Base-by-base conservation (phyloP, 2,329 filamentous ascomycete species). In the Neofusicoccum laricinum region DNA sequence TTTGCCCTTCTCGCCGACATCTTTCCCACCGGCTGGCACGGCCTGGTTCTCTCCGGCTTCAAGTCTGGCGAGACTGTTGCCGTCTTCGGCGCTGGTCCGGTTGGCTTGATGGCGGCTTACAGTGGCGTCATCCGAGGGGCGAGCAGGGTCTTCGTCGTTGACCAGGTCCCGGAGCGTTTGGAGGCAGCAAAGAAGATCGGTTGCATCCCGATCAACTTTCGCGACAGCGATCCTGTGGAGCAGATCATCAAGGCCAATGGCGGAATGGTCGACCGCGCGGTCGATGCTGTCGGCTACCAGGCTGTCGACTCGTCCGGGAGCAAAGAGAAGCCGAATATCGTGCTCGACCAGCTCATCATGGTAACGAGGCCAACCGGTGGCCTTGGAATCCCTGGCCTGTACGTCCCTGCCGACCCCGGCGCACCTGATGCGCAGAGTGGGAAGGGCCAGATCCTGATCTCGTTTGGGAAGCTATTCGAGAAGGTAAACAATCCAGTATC, bases 391-490 rank as follows among this genome's bases (percentile, higher is more conserved):
- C 85, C 85, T 3, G 85, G 85, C 0, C 77, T 86, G 2, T 85
- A 78, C 64, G 78, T 80, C 0, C 78, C 85, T 15, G 78, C 78
- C 53, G 85, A 90, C 66, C 87, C 87, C 14, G 87, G 87, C 51
- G 87, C 87, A 36, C 83, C 86, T 1, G 87, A 90, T 66, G 81
- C 80, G 61, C 82, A 86, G 48, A 80, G 82, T 17, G 84, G 81
- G n/a, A 86, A 88, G 69, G 87, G 87, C 0, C 85, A 87, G 80
- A 85, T 90, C 62, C 78, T 86, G 66, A 78, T 89, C 32, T 86
- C 83, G 62, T 90, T 90, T 68, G 86, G 87, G 64, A 90, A 90
- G 73, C 77, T 90, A 0, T 90, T 90, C 68, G 87, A 90, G 68
- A 90, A 90, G 81, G 85, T 83, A 72, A 57, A 69, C 61, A 2